A percentile compares a stretch with the other conserved stretches of the same genome.
phyloP scores from a whole-genome alignment of 2,329 filamentous ascomycete species.

The Fusarium multiceps region DNA sequence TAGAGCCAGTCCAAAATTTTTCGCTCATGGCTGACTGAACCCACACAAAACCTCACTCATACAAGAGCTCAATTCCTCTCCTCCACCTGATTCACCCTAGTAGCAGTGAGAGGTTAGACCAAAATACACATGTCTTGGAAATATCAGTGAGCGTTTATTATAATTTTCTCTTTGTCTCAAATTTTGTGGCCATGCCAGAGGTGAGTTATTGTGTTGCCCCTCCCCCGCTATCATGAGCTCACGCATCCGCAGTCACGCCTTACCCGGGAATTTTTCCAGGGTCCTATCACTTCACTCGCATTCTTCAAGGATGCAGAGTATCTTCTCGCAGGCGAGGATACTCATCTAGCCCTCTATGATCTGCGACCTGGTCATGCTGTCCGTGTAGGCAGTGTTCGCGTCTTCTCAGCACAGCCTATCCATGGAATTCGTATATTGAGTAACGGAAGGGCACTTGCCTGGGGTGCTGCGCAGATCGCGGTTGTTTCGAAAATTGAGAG shows the following conservation, averaged over 20 bases:
- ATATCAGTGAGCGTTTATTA: not conserved
- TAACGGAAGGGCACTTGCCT: slow-evolving; percentile 64
- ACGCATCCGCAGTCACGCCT: slow-evolving; percentile 35
- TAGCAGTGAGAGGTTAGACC: not conserved
- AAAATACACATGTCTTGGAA: not conserved
- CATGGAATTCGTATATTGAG: slow-evolving; percentile 73
- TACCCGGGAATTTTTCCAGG: slow-evolving; percentile 56
- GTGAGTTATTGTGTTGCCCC: slow-evolving; percentile 36
- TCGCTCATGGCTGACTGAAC: slow-evolving; percentile 38
- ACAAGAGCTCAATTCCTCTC: not conserved
- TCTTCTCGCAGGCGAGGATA: slow-evolving; percentile 70
- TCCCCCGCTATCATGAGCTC: slow-evolving; percentile 44
- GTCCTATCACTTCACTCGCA: slow-evolving; percentile 69
- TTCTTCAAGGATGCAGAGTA: slow-evolving; percentile 58
- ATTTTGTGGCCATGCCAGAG: slow-evolving; percentile 29
- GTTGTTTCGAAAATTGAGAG: slow-evolving; percentile 24
- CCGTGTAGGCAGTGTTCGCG: slow-evolving; percentile 55
- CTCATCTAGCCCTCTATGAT: slow-evolving; percentile 66
- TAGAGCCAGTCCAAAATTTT: slow-evolving; percentile 38
- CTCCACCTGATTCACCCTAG: not conserved
- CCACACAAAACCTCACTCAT: slow-evolving; percentile 38
- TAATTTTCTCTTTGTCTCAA: not conserved
- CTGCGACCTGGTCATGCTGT: slow-evolving; percentile 49
- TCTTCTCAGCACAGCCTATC: slow-evolving; percentile 77
- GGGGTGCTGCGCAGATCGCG: slow-evolving; percentile 75